phyloP scores from a whole-genome alignment of 805 yeast species.

The Spathaspora girioi region DNA sequence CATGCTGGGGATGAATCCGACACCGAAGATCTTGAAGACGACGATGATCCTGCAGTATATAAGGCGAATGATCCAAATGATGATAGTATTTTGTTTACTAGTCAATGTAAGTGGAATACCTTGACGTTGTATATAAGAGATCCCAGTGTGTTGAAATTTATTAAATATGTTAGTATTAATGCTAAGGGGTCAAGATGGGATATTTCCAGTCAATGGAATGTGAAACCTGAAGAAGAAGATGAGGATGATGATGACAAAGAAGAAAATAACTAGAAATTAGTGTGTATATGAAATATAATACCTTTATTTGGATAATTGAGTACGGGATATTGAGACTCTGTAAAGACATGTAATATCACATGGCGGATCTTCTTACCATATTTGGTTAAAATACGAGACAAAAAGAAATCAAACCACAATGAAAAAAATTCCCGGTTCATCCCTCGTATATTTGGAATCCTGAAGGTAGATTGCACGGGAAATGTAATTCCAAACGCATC shows the following conservation, averaged over 20 bases:
- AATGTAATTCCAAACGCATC: not conserved
- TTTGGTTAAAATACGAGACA: not conserved
- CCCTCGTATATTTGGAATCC: not conserved
- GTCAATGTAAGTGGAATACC: conserved; percentile 82
- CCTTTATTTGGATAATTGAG: not conserved
- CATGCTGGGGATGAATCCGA: conserved; percentile 44
- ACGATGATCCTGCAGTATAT: conserved; percentile 86
- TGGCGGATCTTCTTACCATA: not conserved
- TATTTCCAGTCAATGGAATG: conserved; percentile 74
- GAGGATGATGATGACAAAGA: conserved; percentile 33
- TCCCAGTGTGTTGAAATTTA: conserved; percentile 80
- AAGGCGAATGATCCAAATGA: conserved; percentile 49
- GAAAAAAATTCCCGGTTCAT: not conserved
- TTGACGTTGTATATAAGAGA: conserved; percentile 78
- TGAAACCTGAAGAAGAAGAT: conserved; percentile 44
- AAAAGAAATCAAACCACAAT: not conserved
- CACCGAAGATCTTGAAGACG: conserved; percentile 40
- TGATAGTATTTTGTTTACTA: conserved; percentile 74
- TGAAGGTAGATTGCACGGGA: not conserved
- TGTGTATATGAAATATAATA: no score
- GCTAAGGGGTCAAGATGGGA: conserved; percentile 97
- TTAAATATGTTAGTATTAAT: conserved; percentile 83
- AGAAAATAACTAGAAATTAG: not conserved
- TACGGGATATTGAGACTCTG: not conserved
- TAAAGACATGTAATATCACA: not conserved